Percentiles rank a stretch among this genome's conserved stretches.
These are phyloP conservation scores for Cladophialophora psammophila DNA, from an alignment of 2,329 filamentous ascomycete species.

Conservation along the genomic window DNA sequence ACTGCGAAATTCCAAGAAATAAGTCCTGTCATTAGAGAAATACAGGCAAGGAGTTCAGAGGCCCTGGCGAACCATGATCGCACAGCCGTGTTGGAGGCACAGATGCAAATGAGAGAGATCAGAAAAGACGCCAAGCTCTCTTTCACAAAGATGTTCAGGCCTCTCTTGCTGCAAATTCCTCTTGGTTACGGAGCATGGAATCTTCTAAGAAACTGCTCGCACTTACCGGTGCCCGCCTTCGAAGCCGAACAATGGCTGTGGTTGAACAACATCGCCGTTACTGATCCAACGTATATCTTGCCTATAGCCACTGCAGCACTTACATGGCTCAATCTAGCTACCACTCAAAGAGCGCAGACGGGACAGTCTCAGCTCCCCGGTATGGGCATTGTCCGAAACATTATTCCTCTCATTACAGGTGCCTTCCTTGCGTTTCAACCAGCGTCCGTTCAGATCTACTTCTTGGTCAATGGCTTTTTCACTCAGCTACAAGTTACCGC, in stretches of 20 bases:
- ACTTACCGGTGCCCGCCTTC: slow-evolving; percentile 81
- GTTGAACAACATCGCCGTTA: slow-evolving; percentile 77
- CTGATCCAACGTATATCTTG: slow-evolving; percentile 80
- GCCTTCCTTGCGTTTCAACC: slow-evolving; percentile 29
- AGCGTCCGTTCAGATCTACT: slow-evolving; percentile 30
- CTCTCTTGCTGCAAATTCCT: slow-evolving; percentile 68
- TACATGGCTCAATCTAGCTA: slow-evolving; percentile 66
- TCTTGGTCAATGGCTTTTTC: slow-evolving; percentile 30
- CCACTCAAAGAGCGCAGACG: slow-evolving; percentile 46
- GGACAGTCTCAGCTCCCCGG: slow-evolving; percentile 40
- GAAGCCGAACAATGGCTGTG: slow-evolving; percentile 75
- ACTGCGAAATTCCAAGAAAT: slow-evolving; percentile 68
- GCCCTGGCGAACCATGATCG: slow-evolving; percentile 56
- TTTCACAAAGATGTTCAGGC: slow-evolving; percentile 59
- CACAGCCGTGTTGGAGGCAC: slow-evolving; percentile 55
- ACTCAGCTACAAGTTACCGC: slow-evolving; percentile 23
- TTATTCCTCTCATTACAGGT: slow-evolving; percentile 62
- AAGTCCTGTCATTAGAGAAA: slow-evolving; percentile 63
- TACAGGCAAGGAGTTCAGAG: slow-evolving; percentile 63
- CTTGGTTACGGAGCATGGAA: slow-evolving; percentile 84
- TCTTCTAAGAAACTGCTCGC: slow-evolving; percentile 74
- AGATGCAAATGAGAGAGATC: slow-evolving; percentile 59
- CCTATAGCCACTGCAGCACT: slow-evolving; percentile 67
- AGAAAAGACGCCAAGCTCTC: slow-evolving; percentile 64
- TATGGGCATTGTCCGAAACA: slow-evolving; percentile 46